phyloP scores from a whole-genome alignment of 148 eudicot genomes.

The Polygonum aviculare region DNA sequence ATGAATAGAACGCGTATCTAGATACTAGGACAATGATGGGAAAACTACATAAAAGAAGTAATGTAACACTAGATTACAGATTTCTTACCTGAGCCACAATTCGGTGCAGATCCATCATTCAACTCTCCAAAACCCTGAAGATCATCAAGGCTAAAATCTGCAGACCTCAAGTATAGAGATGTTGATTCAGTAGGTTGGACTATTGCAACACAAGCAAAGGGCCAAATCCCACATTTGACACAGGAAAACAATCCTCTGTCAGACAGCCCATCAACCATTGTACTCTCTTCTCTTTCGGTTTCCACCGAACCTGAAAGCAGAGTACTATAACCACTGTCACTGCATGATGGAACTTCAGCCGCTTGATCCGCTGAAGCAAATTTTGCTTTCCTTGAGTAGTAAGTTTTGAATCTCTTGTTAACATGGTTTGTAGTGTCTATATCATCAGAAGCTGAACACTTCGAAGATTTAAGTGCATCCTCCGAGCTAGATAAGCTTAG shows the following conservation, averaged over 20 bases:
- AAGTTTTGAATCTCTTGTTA: conserved; percentile 32
- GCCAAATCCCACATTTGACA: conserved; percentile 93
- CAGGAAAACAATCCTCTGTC: conserved; percentile 85
- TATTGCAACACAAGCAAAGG: conserved; percentile 89
- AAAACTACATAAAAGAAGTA: not conserved
- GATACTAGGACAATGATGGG: not conserved
- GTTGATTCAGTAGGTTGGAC: conserved; percentile 75
- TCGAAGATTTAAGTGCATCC: conserved; percentile 35
- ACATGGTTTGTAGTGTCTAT: conserved; percentile 35
- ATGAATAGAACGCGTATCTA: not conserved
- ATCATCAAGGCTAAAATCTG: conserved; percentile 55
- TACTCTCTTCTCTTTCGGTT: conserved; percentile 24
- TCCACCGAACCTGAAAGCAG: conserved; percentile 18
- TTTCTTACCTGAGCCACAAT: conserved; percentile 41
- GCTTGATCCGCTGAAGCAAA: conserved; percentile 20
- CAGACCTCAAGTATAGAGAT: conserved; percentile 67
- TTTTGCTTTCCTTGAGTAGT: conserved; percentile 39
- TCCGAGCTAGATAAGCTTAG: conserved; percentile 34
- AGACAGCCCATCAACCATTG: conserved; percentile 37
- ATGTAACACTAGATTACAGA: not conserved
- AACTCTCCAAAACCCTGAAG: conserved; percentile 27
- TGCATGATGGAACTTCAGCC: conserved; percentile 13
- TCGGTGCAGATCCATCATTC: conserved; percentile 25
- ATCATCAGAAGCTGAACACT: conserved; percentile 22
- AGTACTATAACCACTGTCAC: conserved; percentile 19